phyloP scores from a whole-genome alignment of 176 grass and related monocot species.

The Oryza rufipogon region DNA sequence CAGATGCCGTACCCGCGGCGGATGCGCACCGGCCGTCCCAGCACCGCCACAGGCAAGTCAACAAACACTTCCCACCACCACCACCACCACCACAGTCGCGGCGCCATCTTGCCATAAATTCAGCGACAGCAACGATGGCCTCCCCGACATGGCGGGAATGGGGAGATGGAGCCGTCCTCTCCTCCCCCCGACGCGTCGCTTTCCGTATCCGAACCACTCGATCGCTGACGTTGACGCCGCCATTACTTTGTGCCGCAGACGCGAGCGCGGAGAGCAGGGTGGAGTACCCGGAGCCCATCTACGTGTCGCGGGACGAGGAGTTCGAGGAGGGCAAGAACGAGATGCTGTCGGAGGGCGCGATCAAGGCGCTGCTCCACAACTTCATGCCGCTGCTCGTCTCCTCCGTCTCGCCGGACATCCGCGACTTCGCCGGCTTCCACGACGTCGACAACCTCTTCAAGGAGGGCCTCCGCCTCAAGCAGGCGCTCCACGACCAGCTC shows the following conservation, averaged over 20 bases:
- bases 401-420: slow-evolving; percentile 60
- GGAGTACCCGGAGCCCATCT: slow-evolving; percentile 75
- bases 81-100: background rate
- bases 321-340: slow-evolving; percentile 93
- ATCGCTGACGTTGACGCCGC: slow-evolving; percentile 32
- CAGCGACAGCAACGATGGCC: slow-evolving; percentile 22
- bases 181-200: slow-evolving; percentile 19
- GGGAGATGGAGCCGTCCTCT: slow-evolving; percentile 11
- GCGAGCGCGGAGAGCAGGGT: slow-evolving; percentile 63
- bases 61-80: background rate
- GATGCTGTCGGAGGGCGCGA: slow-evolving; percentile 70
- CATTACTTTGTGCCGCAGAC: slow-evolving; percentile 46
- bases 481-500: slow-evolving; percentile 84
- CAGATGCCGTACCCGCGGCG: slow-evolving; percentile 80
- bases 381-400: slow-evolving; percentile 74
- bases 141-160: slow-evolving; percentile 39
- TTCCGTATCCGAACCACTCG: slow-evolving; percentile 46
- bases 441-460: slow-evolving; percentile 99
- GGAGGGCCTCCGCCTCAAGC: slow-evolving; percentile 86
- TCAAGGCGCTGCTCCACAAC: slow-evolving; percentile 94
- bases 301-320: slow-evolving; percentile 83
- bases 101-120: slow-evolving; percentile 35
- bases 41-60: slow-evolving; percentile 61
- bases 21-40: slow-evolving; percentile 62
- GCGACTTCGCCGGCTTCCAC: slow-evolving; percentile 89